Base-by-base conservation (phyloP, 495 filamentous ascomycete species). In the Tricharina praecox region DNA sequence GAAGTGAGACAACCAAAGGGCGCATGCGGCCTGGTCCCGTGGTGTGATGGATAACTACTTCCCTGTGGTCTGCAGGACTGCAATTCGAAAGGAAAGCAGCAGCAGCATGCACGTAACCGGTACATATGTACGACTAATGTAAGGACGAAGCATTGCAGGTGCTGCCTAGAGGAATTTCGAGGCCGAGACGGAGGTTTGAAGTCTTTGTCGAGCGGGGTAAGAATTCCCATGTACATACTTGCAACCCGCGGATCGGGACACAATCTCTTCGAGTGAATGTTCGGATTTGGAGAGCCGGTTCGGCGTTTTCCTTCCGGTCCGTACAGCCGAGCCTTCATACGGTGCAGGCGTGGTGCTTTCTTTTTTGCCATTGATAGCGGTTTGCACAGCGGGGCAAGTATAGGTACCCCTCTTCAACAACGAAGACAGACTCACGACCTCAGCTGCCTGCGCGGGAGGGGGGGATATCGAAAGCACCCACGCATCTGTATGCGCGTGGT, bases 41-140 rank as follows among this genome's bases (percentile, higher is more conserved):
- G 40, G 40, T 43, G 20, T 32, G 13, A n/a, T n/a, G n/a, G n/a
- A n/a, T n/a, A n/a, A n/a, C n/a, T n/a, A n/a, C n/a, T n/a, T n/a
- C n/a, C n/a, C n/a, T n/a, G n/a, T n/a, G n/a, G n/a, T n/a, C n/a
- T n/a, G n/a, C n/a, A n/a, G n/a, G n/a, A n/a, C n/a, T n/a, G n/a
- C n/a, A n/a, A n/a, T n/a, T n/a, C n/a, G n/a, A n/a, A n/a, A n/a
- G n/a, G n/a, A n/a, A n/a, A n/a, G n/a, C 3, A 40, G 13, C n/a
- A 15, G 18, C 15, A 16, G 15, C 37, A 40, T 43, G 40, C 40
- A 43, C 19, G 23, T 43, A 25, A 25, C 4, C 40, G 20, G 21
- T 26, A 20, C 40, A 43, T 43, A 43, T 43, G 40, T 23, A 43
- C 11, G 13, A 43, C 21, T 40, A 32, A 37, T 37, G 34, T 18